phyloP scores from a whole-genome alignment of 192 early-diverging fungal genomes.

The Linderina pennispora region DNA sequence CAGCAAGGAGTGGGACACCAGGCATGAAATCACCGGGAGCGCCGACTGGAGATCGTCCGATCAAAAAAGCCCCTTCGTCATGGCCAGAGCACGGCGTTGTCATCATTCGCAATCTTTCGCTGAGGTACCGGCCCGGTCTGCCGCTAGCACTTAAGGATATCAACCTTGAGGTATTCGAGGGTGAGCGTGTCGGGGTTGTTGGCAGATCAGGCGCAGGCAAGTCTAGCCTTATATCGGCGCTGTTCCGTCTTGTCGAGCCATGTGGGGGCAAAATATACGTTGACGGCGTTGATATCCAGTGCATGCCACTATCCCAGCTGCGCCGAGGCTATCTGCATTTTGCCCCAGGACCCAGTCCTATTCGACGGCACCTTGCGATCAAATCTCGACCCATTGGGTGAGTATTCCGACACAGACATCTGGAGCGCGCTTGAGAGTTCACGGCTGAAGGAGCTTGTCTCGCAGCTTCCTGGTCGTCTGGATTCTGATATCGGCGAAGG shows the following conservation, averaged over 20 bases:
- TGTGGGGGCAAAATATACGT: conserved; percentile 50
- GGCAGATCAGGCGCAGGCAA: conserved; percentile 84
- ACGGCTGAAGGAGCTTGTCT: conserved; percentile 18
- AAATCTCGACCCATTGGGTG: conserved; percentile 65
- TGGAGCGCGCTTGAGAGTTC: conserved; percentile 59
- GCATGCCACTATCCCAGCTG: conserved; percentile 52
- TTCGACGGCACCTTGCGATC: conserved; percentile 63
- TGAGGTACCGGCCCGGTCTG: conserved; percentile 28
- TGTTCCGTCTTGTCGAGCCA: conserved; percentile 73
- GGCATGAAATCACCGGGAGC: neutral
- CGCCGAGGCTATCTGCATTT: conserved; percentile 57
- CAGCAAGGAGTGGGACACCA: neutral
- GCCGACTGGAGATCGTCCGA: neutral
- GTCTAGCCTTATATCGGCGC: conserved; percentile 53
- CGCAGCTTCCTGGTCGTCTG: conserved; percentile 11
- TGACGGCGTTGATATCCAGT: conserved; percentile 59
- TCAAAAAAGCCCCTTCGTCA: neutral
- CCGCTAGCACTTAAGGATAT: conserved; percentile 42
- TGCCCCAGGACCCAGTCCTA: conserved; percentile 71
- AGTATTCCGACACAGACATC: conserved; percentile 58
- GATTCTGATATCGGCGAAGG: conserved; percentile 49
- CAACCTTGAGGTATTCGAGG: conserved; percentile 53
- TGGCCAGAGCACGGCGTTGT: conserved; percentile 37
- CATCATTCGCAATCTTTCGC: conserved; percentile 25
- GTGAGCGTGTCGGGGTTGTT: conserved; percentile 75